Evolutionary conservation across 108 stramenopile genomes (phyloP), one percentile per base, ranked within the genome.

Genomic region (Stephanodiscus triporus): DNA sequence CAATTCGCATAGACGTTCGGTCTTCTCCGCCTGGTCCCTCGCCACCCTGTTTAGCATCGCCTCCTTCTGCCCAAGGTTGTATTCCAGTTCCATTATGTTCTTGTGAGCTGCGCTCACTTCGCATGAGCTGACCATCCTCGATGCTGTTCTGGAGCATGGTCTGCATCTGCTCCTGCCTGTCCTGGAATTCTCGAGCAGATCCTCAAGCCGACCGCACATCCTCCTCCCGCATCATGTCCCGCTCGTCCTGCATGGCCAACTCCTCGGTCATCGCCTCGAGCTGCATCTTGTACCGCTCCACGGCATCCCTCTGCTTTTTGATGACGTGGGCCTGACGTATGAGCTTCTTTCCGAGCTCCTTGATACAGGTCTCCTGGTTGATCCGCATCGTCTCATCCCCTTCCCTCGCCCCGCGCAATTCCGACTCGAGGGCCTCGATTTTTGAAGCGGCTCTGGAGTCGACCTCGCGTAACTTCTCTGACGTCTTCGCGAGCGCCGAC

Each of bases 191-290:
- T 66, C 77, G 49, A 70, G 63, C 43, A 66, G 63, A 13, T 78
- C 56, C 45, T 49, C 43, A 63, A 70, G 60, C 13, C 40, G 40
- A 8, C n/a, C 40, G 40, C 4, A 40, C 40, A 11, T 40, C 40
- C 8, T 66, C 71, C 30, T 79, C 78, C 29, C 62, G 45, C 45
- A 10, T 42, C 37, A 42, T 59, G 63, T 79, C 78, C 56, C 78
- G 34, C 49, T 79, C 78, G 34, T 79, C 78, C 55, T 79, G 78
- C 78, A 79, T 79, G 26, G 78, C 78, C 78, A 79, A 72, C 58
- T 79, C 78, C 49, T 79, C 78, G 23, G 38, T 50, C 24, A 72
- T 50, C 2, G 51, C 71, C 37, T 72, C 78, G 36, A 36, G 36
- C 36, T 79, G 71, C 8, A 73, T 79, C 29, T 61, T 53, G 27